Conservation (phyloP, 2,329 filamentous ascomycete genomes). For the Trichoderma polysporum region DNA sequence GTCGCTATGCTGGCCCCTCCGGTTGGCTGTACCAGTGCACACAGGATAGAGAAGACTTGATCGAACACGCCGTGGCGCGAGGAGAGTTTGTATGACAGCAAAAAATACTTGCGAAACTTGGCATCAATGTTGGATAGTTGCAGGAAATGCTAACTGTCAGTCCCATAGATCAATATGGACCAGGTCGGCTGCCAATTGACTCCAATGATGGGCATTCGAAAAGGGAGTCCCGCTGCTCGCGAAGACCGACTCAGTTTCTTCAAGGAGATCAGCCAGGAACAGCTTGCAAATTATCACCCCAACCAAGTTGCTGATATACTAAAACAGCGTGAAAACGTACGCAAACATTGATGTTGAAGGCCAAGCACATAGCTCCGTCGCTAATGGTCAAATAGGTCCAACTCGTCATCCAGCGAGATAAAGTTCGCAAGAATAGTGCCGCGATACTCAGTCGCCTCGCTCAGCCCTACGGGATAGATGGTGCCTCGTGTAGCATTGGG, state of each 20-base stretch:
- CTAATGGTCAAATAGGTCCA: slow-evolving; percentile 32
- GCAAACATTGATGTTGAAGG: slow-evolving; percentile 27
- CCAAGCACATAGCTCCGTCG: neutral
- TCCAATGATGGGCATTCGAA: slow-evolving; percentile 37
- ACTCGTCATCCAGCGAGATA: slow-evolving; percentile 33
- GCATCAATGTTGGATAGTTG: neutral
- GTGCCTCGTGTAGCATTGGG: slow-evolving; percentile 23
- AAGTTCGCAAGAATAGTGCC: slow-evolving; percentile 27
- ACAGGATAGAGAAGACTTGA: slow-evolving; percentile 56
- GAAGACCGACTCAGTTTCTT: slow-evolving; percentile 47
- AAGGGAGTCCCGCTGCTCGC: slow-evolving; percentile 42
- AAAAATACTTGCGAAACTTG: neutral
- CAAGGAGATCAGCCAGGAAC: slow-evolving; percentile 42
- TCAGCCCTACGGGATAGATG: slow-evolving; percentile 24
- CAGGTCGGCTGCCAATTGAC: slow-evolving; percentile 35
- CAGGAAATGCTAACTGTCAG: slow-evolving; percentile 15
- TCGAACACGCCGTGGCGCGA: slow-evolving; percentile 32
- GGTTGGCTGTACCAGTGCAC: slow-evolving; percentile 76
- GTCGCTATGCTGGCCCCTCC: slow-evolving; percentile 53
- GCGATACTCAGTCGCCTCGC: slow-evolving; percentile 25
- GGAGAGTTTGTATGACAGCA: slow-evolving; percentile 24
- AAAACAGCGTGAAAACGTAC: slow-evolving; percentile 51
- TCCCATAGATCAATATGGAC: slow-evolving; percentile 35
- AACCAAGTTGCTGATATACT: slow-evolving; percentile 49
- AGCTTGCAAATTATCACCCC: slow-evolving; percentile 46